Percentiles rank a stretch among this genome's conserved stretches.
These are phyloP conservation scores for Gnetum montanum DNA, from an alignment of 75 land plant species.

Conservation along the genomic window DNA sequence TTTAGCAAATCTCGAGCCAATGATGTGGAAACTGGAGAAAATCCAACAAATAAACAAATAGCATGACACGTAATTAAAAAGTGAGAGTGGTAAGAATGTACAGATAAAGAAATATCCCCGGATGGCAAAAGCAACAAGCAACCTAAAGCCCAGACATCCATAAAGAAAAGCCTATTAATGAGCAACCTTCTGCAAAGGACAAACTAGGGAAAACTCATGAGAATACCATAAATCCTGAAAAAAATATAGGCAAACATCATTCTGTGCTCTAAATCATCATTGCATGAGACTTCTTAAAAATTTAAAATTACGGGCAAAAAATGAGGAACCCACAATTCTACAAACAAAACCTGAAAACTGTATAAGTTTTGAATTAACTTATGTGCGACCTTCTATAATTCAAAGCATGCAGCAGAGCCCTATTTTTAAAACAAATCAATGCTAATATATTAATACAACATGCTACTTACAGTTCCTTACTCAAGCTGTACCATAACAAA, in stretches of 20 bases:
- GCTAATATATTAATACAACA: too few species aligned
- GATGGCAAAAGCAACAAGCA: not conserved
- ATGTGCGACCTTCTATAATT: not conserved
- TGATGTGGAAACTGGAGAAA: not conserved
- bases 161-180: not conserved
- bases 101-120: not conserved
- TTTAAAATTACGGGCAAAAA: not conserved
- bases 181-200: not conserved
- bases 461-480: too few species aligned
- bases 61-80: not conserved
- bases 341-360: not conserved
- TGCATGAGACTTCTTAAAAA: not conserved
- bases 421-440: too few species aligned
- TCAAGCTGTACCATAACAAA: too few species aligned
- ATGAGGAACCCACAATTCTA: not conserved
- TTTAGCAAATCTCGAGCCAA: not conserved
- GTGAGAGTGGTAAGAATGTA: not conserved
- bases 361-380: not conserved
- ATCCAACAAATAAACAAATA: not conserved
- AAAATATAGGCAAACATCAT: too few species aligned
- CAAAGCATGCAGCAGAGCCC: too few species aligned
- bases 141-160: not conserved
- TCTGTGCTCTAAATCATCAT: too few species aligned
- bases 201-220: not conserved
- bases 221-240: not conserved